phyloP scores from a whole-genome alignment of 2,329 filamentous ascomycete species.

The Hypoxylon rubiginosum region DNA sequence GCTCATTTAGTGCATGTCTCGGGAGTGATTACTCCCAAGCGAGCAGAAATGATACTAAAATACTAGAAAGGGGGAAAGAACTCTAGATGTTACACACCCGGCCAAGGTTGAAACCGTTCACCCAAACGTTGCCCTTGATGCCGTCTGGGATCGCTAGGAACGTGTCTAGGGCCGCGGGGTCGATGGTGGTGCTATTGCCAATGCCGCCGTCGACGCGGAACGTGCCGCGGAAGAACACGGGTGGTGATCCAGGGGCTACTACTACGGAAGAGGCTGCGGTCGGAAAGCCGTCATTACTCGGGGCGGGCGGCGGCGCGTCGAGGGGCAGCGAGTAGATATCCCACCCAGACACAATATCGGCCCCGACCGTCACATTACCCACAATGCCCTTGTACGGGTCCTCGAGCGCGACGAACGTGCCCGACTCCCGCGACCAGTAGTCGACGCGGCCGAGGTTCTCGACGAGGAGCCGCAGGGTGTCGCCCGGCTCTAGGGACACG shows the following conservation, averaged over 20 bases:
- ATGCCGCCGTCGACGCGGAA: constrained; percentile 48
- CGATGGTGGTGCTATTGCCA: constrained; percentile 47
- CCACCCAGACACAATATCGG: constrained; percentile 54
- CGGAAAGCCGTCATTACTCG: too few species aligned
- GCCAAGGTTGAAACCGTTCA: constrained; percentile 61
- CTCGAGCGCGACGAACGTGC: constrained; percentile 51
- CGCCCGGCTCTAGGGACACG: constrained; percentile 55
- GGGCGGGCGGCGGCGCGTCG: constrained; percentile 42
- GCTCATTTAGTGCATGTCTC: too few species aligned
- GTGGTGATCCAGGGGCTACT: constrained; percentile 43
- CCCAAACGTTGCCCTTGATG: constrained; percentile 61
- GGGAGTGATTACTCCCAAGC: too few species aligned
- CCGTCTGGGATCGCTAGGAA: constrained; percentile 58
- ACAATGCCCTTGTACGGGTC: constrained; percentile 63
- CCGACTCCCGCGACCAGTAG: constrained; percentile 55
- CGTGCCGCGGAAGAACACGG: constrained; percentile 50
- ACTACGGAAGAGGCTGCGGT: background rate
- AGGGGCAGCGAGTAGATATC: constrained; percentile 56
- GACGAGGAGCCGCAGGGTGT: constrained; percentile 59
- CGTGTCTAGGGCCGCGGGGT: constrained; percentile 48
- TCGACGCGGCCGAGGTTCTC: constrained; percentile 67
- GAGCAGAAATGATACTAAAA: too few species aligned
- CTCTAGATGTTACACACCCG: too few species aligned
- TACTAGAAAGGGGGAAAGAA: too few species aligned
- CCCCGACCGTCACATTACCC: constrained; percentile 58